phyloP scores from a whole-genome alignment of 148 eudicot genomes.

The Agrostemma githago region DNA sequence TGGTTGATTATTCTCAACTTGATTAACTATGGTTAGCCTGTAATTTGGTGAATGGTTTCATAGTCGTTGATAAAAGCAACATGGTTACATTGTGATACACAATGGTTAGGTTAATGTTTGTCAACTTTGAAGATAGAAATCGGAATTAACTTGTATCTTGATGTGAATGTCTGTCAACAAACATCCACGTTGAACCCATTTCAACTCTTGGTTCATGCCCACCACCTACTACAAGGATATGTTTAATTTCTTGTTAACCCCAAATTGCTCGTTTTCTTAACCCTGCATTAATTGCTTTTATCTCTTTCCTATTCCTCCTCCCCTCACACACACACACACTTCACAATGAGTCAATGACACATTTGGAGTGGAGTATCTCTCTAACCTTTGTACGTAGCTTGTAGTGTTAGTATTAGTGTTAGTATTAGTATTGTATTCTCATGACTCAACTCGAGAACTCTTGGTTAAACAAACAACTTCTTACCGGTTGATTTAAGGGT shows the following conservation, averaged over 20 bases:
- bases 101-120: constrained; percentile 17
- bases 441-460: no score
- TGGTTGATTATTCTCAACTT: constrained; percentile 17
- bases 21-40: constrained; percentile 3
- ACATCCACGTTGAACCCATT: constrained; percentile 84
- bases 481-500: no score
- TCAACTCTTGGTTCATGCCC: constrained; percentile 25
- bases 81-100: constrained; percentile 27
- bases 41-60: constrained; percentile 4
- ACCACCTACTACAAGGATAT: constrained; percentile 3
- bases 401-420: no score
- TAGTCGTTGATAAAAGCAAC: constrained; percentile 22
- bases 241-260: constrained; percentile 16
- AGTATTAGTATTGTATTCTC: no score
- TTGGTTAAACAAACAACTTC: no score
- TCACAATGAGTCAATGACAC: no score
- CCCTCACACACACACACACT: no score
- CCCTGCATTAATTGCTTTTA: constrained; percentile 17
- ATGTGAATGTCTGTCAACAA: constrained; percentile 80
- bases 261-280: constrained; percentile 25
- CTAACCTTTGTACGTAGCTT: no score
- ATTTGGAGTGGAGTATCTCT: no score
- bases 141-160: constrained; percentile 21
- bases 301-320: neutral
- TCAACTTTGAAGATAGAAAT: constrained; percentile 9